Conservation (phyloP, 345 rosid genomes). For the Hevea brasiliensis region DNA sequence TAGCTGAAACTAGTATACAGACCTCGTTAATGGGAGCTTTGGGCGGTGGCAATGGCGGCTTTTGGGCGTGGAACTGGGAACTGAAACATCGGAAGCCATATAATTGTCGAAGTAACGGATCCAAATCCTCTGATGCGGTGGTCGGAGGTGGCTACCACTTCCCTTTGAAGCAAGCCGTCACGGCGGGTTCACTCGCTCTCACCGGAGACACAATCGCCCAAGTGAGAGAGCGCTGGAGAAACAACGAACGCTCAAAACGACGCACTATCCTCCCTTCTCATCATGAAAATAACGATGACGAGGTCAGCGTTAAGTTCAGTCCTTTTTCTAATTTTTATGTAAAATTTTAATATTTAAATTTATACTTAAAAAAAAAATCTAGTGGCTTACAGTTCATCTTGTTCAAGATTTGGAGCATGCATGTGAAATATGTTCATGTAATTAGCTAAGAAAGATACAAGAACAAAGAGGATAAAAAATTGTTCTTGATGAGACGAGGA, state of each 20-base stretch:
- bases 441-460: too few species aligned
- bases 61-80: constrained; percentile 58
- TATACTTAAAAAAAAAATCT: background rate
- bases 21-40: constrained; percentile 7
- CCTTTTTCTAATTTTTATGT: background rate
- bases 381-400: background rate
- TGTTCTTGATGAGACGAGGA: background rate
- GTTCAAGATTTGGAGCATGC: too few species aligned
- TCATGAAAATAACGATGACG: constrained; percentile 8
- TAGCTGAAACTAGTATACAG: too few species aligned
- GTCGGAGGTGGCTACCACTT: constrained; percentile 51
- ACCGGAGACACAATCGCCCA: constrained; percentile 88
- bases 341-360: background rate
- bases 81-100: constrained; percentile 24
- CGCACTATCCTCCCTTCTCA: constrained; percentile 27
- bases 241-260: constrained; percentile 20
- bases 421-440: too few species aligned
- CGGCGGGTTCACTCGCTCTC: constrained; percentile 73
- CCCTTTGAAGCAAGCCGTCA: constrained; percentile 81
- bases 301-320: constrained; percentile 26
- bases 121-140: constrained; percentile 53
- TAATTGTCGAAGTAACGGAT: constrained; percentile 29
- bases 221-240: constrained; percentile 48
- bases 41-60: constrained; percentile 43
- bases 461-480: too few species aligned